Base-by-base conservation (phyloP, 2,329 filamentous ascomycete genomes). In the Colletotrichum camelliae region DNA sequence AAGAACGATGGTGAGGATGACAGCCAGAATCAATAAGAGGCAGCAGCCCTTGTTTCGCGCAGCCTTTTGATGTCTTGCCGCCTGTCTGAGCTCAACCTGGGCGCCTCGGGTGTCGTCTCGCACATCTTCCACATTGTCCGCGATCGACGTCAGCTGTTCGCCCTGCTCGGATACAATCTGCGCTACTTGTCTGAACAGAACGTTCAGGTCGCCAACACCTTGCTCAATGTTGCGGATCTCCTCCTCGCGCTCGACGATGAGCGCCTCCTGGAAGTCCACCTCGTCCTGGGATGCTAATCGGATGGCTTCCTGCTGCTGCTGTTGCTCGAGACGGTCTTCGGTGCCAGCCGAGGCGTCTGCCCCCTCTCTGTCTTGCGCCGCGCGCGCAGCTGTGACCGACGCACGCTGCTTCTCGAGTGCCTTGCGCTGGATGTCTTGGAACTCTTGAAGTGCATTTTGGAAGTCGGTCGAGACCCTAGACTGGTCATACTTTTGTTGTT, bases 141-240 rank as follows among this genome's bases (percentile, higher is more conserved):
- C 93, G 80, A 99, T 98, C 21, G 94, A 94, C 81, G 96, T 94
- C 35, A 99, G 88, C 85, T 95, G 92, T 80, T 95, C 94, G 67
- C 97, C 97, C 86, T 99, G 97, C 86, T 98, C 96, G 77, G 92
- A 92, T 67, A 99, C 96, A 84, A 99, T 98, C 84, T 98, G 96
- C 62, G 96, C 97, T n/a, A 99, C 96, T 87, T 99, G 96, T 77
- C 96, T 91, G 89, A 99, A 99, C 58, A 99, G 90, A 82, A 98
- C 97, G 81, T 99, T 99, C 77, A 99, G 88, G 81, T 99, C 97
- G 71, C 94, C 94, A 8, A 99, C 97, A 71, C 95, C 96, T 85
- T 98, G 96, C 87, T 98, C 97, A 81, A 99, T 99, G 83, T 98
- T 97, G 77, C 96, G 93, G 79, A 99, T 99, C 87, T 99, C 97